phyloP scores from a whole-genome alignment of 140 eudicot genomes.

The Oenanthe javanica region DNA sequence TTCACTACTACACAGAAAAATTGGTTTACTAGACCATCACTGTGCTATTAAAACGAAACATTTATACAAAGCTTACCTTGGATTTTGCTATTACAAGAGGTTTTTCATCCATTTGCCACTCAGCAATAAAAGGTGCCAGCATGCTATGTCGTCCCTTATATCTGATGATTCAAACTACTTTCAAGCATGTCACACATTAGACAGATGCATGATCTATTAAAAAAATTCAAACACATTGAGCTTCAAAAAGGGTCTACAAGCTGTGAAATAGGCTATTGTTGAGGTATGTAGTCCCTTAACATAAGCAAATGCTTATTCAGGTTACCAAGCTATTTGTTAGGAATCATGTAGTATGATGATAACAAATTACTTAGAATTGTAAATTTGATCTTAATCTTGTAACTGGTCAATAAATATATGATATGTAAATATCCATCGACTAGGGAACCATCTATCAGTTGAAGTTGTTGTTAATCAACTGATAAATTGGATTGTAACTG shows the following conservation, averaged over 20 bases:
- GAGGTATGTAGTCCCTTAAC: too few relatives aligned
- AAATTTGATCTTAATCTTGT: too few relatives aligned
- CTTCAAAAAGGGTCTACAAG: too few relatives aligned
- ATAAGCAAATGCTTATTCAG: background rate
- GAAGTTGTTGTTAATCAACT: too few relatives aligned
- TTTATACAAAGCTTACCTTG: conserved; percentile 37
- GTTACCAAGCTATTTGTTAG: background rate
- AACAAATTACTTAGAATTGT: too few relatives aligned
- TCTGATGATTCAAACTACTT: conserved; percentile 25
- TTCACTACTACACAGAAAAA: background rate
- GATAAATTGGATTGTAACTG: too few relatives aligned
- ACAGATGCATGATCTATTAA: background rate
- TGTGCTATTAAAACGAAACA: background rate
- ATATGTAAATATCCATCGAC: too few relatives aligned
- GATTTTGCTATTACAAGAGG: conserved; percentile 86
- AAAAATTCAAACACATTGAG: too few relatives aligned
- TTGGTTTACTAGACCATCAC: background rate
- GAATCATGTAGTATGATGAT: background rate
- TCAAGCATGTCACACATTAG: background rate
- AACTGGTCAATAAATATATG: too few relatives aligned
- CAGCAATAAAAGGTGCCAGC: conserved; percentile 97
- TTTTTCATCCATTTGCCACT: conserved; percentile 62
- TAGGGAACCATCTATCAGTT: too few relatives aligned
- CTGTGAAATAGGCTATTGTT: too few relatives aligned
- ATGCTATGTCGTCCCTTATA: conserved; percentile 68